A percentile compares a stretch with the other conserved stretches of the same genome.
These are phyloP conservation scores for Metschnikowia vanudenii DNA, from an alignment of 805 yeast genomes.

Conservation along the genomic window DNA sequence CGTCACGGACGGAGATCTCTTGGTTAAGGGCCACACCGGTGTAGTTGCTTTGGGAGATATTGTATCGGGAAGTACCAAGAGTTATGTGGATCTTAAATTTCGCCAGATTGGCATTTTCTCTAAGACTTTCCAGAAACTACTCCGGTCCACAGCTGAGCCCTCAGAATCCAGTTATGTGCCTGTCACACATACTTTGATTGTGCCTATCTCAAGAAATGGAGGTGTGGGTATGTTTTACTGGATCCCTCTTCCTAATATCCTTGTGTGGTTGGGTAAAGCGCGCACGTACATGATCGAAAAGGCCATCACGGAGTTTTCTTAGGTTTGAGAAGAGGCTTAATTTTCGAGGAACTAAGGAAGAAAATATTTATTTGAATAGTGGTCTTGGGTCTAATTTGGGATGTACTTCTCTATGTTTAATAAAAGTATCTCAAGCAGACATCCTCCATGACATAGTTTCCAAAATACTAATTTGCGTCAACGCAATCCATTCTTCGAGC, in stretches of 20 bases:
- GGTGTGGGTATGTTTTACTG: conserved; percentile 38
- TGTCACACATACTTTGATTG: conserved; percentile 18
- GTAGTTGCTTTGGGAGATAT: conserved; percentile 40
- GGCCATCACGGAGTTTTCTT: conserved; percentile 10
- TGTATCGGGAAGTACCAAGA: conserved; percentile 21
- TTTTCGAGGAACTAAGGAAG: too few species aligned
- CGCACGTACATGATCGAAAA: conserved; percentile 28
- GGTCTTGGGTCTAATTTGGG: too few species aligned
- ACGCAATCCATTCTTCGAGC: too few species aligned
- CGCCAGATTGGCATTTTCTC: conserved; percentile 19
- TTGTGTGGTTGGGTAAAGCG: conserved; percentile 27
- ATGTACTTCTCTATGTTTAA: too few species aligned
- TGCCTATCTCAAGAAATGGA: conserved; percentile 35
- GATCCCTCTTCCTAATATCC: conserved; percentile 28
- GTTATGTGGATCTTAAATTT: conserved; percentile 28
- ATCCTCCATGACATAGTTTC: too few species aligned
- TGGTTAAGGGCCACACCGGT: conserved; percentile 24
- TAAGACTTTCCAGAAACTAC: too few species aligned
- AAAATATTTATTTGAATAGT: too few species aligned
- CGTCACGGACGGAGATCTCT: conserved; percentile 25
- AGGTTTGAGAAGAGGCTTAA: too few species aligned
- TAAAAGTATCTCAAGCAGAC: too few species aligned
- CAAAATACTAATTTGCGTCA: too few species aligned
- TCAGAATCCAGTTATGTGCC: conserved; percentile 4
- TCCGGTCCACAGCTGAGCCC: too few species aligned